Evolutionary conservation across 106 monocot genomes (phyloP), one percentile per base, ranked within the genome.

Genomic region (Apostasia ramifera): DNA sequence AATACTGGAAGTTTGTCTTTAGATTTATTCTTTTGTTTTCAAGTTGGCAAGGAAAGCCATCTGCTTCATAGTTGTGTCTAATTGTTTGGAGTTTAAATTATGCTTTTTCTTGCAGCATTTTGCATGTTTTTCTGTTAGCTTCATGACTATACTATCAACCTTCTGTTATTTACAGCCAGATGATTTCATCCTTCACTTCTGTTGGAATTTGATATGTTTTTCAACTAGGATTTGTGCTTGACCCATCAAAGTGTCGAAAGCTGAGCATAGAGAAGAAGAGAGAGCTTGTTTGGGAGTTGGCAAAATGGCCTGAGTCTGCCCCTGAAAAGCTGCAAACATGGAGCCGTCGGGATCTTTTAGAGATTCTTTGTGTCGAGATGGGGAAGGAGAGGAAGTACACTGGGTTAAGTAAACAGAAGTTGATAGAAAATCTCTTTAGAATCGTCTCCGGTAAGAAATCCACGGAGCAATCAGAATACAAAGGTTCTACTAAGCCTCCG

Each of bases 301-400:
- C 83, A 54, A 79, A 85, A 49, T 79, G 82, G 76, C 78, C 84
- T 40, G 73, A 85, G 53, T 82, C 44, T 76, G 85, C 92, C 3
- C 71, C 81, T 55, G 86, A 86, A 63, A 81, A 77, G 66, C 84
- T 98, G 2, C 86, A 87, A 55, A 70, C 86, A 66, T 98, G 97
- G 97, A 92, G 79, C 68, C 92, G 97, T 60, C 62, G 77, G 49
- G 97, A 98, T 59, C 85, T 98, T 63, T 37, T 98, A 51, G 84
- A 92, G 66, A 82, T 98, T 71, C 77, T 98, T 6, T 98, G 97
- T 78, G 66, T 77, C 26, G 97, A 98, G 73, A 77, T 89, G 73
- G 97, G 92, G 46, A 87, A 92, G 65, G 87, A 98, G 60, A 82
- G 92, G 71, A 98, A 98, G 67, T 92, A 89, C 63, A 92, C 89